Percentiles rank a stretch among this genome's conserved stretches.
Evolutionary conservation across 2,329 filamentous ascomycete genomes (phyloP).

Genomic region (Thyridium curvatum): DNA sequence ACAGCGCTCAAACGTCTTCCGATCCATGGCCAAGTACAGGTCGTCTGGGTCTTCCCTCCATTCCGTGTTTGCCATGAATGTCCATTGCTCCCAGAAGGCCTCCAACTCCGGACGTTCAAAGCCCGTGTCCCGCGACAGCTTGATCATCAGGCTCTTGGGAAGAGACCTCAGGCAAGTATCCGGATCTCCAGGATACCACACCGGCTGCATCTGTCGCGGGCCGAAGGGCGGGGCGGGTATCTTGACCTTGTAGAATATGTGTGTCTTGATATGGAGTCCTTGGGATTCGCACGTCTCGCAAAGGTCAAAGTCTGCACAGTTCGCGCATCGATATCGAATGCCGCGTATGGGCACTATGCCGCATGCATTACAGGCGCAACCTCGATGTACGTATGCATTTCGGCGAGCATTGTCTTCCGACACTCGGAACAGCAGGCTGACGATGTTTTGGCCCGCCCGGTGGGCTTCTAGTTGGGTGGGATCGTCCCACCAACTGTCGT

Average conservation of each 20-base stretch:
- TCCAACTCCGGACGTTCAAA: conserved; percentile 86
- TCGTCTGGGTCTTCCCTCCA: conserved; percentile 76
- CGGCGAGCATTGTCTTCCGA: conserved; percentile 86
- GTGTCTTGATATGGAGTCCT: conserved; percentile 75
- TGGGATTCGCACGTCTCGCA: conserved; percentile 88
- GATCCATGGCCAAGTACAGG: conserved; percentile 78
- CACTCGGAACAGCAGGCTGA: conserved; percentile 82
- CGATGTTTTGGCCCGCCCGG: conserved; percentile 68
- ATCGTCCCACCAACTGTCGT: conserved; percentile 49
- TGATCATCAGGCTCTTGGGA: conserved; percentile 59
- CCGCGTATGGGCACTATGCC: conserved; percentile 84
- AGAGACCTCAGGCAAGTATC: conserved; percentile 62
- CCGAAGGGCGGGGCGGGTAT: conserved; percentile 83
- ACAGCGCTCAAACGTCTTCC: conserved; percentile 86
- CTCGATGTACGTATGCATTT: conserved; percentile 86
- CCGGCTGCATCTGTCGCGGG: conserved; percentile 70
- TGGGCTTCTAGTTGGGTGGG: conserved; percentile 30
- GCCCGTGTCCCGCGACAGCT: conserved; percentile 63
- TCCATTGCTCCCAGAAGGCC: conserved; percentile 95
- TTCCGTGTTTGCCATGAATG: conserved; percentile 81
- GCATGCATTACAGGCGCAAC: conserved; percentile 88
- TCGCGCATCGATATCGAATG: conserved; percentile 88
- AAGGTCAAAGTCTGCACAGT: conserved; percentile 92
- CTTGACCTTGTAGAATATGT: conserved; percentile 94
- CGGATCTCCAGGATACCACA: conserved; percentile 87